Percentiles rank a stretch among this genome's conserved stretches.
Conservation (phyloP, 2,329 filamentous ascomycete genomes). For the Trichoderma sp. region DNA sequence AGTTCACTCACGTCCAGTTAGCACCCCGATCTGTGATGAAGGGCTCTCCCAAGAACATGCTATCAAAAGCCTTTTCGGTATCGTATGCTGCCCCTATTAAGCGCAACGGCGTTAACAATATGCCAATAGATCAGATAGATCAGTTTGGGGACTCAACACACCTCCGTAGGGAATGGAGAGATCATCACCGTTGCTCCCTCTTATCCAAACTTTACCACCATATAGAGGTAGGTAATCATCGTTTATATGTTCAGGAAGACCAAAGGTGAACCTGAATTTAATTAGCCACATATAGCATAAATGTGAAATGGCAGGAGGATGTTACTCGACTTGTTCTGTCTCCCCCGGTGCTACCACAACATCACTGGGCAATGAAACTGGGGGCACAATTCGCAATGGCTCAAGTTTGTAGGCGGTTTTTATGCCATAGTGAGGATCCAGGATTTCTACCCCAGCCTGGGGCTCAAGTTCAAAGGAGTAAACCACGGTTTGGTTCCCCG, state of each 20-base stretch:
- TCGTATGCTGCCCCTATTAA: conserved; percentile 37
- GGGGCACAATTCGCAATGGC: conserved; percentile 31
- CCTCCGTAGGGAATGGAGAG: conserved; percentile 44
- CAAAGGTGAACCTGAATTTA: conserved; percentile 32
- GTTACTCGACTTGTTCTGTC: conserved; percentile 31
- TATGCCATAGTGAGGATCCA: conserved; percentile 32
- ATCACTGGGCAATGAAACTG: conserved; percentile 31
- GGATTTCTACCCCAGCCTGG: conserved; percentile 39
- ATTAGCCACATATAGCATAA: not conserved
- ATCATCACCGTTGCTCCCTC: conserved; percentile 40
- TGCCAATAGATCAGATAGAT: too few species aligned
- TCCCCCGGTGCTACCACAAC: conserved; percentile 31
- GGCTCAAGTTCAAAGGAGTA: conserved; percentile 44
- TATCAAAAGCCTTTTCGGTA: conserved; percentile 39
- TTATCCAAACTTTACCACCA: conserved; percentile 44
- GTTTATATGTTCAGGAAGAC: conserved; percentile 29
- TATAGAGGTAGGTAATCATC: conserved; percentile 43
- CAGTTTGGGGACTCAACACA: conserved; percentile 3
- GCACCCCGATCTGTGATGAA: conserved; percentile 27
- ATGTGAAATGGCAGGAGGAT: not conserved
- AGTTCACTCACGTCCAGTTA: conserved; percentile 28
- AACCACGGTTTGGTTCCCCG: conserved; percentile 36
- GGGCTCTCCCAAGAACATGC: conserved; percentile 36
- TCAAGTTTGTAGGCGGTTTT: conserved; percentile 29
- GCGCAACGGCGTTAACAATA: not conserved